Base-by-base conservation (phyloP, 768 basidiomycete genomes). In the Leccinum rimulosum region DNA sequence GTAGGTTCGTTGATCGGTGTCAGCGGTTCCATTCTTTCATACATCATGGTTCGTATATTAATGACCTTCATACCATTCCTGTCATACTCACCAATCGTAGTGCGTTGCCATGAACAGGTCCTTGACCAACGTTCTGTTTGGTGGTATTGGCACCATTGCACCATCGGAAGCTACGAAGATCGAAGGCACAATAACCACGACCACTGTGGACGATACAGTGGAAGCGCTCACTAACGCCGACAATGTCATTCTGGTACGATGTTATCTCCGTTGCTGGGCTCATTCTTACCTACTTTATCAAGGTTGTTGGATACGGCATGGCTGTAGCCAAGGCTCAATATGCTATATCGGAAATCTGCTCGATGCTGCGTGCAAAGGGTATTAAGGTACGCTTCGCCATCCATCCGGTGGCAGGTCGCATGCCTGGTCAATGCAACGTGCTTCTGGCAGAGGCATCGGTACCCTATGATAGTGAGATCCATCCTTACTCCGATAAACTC, bases 401-500 rank as follows among this genome's bases (percentile, higher is more conserved):
- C 56, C 93, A 95, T 67, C 93, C 93, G 11, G 93, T 95, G 14
- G 93, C 93, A 45, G 93, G 93, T 54, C 87, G 93, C 50, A 95
- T 95, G 93, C 93, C 93, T 12, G 93, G 93, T 47, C 90, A 95
- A 75, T 93, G 91, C 70, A 95, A 95, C 66, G 91, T 95, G n/a
- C 80, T 95, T 50, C 77, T 95, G 6, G 93, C 93, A 4, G 93
- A 95, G 69, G 93, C 93, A 3, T 88, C 89, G 6, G 92, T 95
- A 14, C 93, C 93, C 3, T 94, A 94, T 66, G 92, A 94, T 67
- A 89, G 89, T 91, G 62, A 71, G 86, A 69, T 30, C 12, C 15
- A 65, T 56, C 38, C 38, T 10, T 15, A 22, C 51, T 45, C 53
- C 4, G 27, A 45, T 27, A n/a, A 53, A 47, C 52, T 11, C 40